Percentiles rank a stretch among this genome's conserved stretches.
Evolutionary conservation across 2,329 filamentous ascomycete genomes (phyloP).

Genomic region (Curvularia spicifera): DNA sequence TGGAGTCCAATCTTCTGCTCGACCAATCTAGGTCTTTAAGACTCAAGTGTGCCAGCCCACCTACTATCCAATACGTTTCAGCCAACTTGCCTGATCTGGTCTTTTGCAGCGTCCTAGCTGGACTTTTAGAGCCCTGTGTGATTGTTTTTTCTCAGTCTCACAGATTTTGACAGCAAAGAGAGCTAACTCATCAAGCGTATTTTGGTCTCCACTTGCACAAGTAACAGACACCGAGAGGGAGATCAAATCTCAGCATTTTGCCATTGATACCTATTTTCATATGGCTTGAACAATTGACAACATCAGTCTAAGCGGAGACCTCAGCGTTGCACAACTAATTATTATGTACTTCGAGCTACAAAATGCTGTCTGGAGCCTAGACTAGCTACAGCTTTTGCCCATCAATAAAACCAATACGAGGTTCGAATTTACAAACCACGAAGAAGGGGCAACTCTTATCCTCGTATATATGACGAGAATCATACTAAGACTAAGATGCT

Average conservation of each 20-base stretch:
- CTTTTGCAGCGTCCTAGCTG: background rate
- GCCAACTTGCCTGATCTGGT: background rate
- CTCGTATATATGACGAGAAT: background rate
- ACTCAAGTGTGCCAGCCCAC: too few species aligned
- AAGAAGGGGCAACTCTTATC: too few species aligned
- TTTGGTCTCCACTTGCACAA: background rate
- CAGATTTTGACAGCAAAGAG: background rate
- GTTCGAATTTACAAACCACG: background rate
- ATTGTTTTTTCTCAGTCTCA: background rate
- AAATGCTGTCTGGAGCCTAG: background rate
- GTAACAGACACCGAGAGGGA: background rate
- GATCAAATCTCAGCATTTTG: background rate
- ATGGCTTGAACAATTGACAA: background rate
- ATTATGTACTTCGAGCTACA: background rate
- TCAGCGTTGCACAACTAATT: too few species aligned
- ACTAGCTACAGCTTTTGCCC: background rate
- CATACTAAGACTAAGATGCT: background rate
- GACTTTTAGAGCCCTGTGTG: background rate
- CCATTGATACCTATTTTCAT: background rate
- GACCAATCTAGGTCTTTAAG: too few species aligned
- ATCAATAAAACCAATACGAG: background rate
- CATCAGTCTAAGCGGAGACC: too few species aligned
- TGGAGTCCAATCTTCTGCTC: background rate
- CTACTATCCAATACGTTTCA: background rate
- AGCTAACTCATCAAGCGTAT: background rate